A percentile compares a stretch with the other conserved stretches of the same genome.
phyloP scores from a whole-genome alignment of 176 grass and related monocot species.

The Olyra latifolia region DNA sequence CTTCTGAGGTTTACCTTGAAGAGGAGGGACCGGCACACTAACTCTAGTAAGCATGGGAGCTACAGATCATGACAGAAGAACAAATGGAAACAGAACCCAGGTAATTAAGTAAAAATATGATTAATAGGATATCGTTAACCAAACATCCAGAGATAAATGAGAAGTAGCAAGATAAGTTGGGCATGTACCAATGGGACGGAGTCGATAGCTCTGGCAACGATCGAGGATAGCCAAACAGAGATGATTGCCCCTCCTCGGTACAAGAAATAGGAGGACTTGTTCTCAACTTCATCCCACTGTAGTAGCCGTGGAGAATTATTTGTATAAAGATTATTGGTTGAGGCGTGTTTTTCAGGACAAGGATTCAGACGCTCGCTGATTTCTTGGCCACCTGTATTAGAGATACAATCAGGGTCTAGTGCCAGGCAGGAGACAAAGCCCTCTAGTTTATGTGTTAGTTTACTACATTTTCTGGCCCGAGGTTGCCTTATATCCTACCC shows the following conservation, averaged over 20 bases:
- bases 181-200: slow-evolving; percentile 68
- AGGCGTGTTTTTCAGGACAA: too few relatives aligned
- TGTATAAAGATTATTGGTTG: neutral
- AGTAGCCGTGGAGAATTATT: neutral
- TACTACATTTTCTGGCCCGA: too few relatives aligned
- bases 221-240: slow-evolving; percentile 61
- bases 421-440: too few relatives aligned
- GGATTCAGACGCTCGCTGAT: too few relatives aligned
- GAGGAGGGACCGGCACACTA: slow-evolving; percentile 72
- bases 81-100: neutral
- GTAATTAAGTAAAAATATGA: neutral
- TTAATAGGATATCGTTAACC: neutral
- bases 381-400: too few relatives aligned
- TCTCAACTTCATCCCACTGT: slow-evolving; percentile 81
- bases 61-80: slow-evolving; percentile 30
- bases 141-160: neutral
- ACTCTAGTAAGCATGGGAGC: slow-evolving; percentile 72
- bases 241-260: slow-evolving; percentile 63
- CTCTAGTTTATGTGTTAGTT: too few relatives aligned
- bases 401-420: too few relatives aligned
- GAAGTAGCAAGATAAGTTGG: neutral
- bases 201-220: slow-evolving; percentile 55
- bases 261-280: slow-evolving; percentile 58
- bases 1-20: slow-evolving; percentile 64
- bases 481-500: too few relatives aligned